Evolutionary conservation across 106 monocot genomes (phyloP), one percentile per base, ranked within the genome.

Genomic region (Dactylorhiza incarnata): DNA sequence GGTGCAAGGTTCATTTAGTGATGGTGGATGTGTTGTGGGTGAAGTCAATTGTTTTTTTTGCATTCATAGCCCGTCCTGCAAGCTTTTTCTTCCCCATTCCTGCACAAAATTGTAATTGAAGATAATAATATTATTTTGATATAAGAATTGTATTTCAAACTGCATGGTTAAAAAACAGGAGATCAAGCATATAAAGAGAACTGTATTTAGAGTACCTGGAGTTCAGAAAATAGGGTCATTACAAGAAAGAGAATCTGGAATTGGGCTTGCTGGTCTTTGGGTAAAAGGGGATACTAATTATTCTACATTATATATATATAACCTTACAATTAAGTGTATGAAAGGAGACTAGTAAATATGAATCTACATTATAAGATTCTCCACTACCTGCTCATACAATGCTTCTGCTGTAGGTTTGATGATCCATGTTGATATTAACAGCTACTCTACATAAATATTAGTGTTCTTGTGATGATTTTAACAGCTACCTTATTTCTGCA

Each of bases 401-500:
- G n/a, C n/a, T n/a, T n/a, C n/a, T n/a, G n/a, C 56, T 19, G 9
- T 56, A 56, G 17, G 56, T 19, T 56, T 56, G 10, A 29, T 65
- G 22, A 65, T 65, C 9, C 65, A 65, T 56, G 3, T 68, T 68
- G 68, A 14, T 68, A 44, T 68, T 45, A 22, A 29, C 5, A 47
- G 47, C 65, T 25, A 22, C 48, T 71, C 65, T 1, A 85, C 80
- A 17, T 61, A 45, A 17, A 45, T 73, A 77, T 78, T 74, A 68
- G 50, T 66, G 20, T 6, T 58, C 55, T 72, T 78, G 0, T 72
- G 26, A 68, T 45, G 10, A 54, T 43, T 83, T 9, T 74, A 48
- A 49, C 73, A 46, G 55, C 72, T 84, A 17, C 83, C 17, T 46
- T 51, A 48, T 78, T 86, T 70, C 1, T 92, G 84, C 95, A 99